Percentiles rank a stretch among this genome's conserved stretches.
These are phyloP conservation scores for Coemansia guatemalensis DNA, from an alignment of 192 early-diverging fungal genomes.

Conservation along the genomic window DNA sequence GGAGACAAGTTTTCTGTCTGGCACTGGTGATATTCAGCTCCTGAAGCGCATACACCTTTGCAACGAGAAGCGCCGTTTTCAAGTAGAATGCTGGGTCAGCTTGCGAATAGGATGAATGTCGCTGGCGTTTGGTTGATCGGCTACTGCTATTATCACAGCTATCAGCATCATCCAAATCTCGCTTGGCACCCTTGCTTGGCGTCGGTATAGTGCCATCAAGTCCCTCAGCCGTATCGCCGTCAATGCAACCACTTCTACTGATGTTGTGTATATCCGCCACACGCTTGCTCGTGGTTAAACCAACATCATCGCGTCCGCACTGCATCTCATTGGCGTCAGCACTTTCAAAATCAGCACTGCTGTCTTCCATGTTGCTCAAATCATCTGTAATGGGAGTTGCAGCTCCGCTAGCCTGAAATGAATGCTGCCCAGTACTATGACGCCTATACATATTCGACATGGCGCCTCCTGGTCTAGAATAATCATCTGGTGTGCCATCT, in stretches of 20 bases:
- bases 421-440: conserved; percentile 22
- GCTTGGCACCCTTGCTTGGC: not conserved
- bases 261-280: not conserved
- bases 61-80: conserved; percentile 38
- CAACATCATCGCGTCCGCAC: not conserved
- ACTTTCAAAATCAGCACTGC: conserved; percentile 10
- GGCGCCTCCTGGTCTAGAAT: not conserved
- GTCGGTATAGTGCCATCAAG: not conserved
- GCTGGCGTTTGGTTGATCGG: conserved; percentile 8
- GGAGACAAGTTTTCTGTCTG: conserved; percentile 4
- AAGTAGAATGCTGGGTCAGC: conserved; percentile 22
- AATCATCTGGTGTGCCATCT: not conserved
- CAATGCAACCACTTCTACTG: not conserved
- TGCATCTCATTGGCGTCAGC: not conserved
- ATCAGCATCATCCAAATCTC: not conserved
- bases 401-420: not conserved
- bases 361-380: not conserved
- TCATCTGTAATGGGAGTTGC: not conserved
- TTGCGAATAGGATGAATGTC: not conserved
- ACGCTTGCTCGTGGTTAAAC: not conserved
- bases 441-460: conserved; percentile 13
- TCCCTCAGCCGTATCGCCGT: not conserved
- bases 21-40: conserved; percentile 2
- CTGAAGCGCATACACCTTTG: conserved; percentile 29
- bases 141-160: not conserved